These are phyloP conservation scores for Musa schizocarpa DNA, from an alignment of 176 grass and related monocot genomes.

Conservation along the genomic window DNA sequence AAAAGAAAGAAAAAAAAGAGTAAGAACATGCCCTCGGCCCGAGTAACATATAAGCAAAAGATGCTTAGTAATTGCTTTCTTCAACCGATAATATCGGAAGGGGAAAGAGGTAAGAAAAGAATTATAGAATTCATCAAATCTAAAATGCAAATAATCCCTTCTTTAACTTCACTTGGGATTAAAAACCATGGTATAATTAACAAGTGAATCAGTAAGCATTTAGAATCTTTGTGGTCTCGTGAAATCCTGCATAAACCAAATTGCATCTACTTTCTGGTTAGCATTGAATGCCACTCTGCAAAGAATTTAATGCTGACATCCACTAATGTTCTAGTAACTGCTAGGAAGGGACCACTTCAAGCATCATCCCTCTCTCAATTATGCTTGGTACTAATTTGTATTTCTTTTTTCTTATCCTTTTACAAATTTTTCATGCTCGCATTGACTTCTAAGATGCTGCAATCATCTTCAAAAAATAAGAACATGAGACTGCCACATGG, in stretches of 20 bases:
- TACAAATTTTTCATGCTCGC: neutral
- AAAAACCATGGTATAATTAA: neutral
- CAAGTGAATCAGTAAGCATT: neutral
- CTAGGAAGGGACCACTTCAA: neutral
- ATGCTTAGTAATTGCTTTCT: neutral
- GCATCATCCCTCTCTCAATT: neutral
- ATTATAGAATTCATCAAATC: neutral
- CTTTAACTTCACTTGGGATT: neutral
- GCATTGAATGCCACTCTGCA: neutral
- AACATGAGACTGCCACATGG: neutral
- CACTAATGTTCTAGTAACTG: neutral
- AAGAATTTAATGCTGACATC: neutral
- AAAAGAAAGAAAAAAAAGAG: slow-evolving; percentile 5
- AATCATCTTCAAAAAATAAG: neutral
- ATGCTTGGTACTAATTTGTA: neutral
- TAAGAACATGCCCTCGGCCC: neutral
- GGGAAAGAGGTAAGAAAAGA: neutral
- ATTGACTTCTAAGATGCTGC: neutral
- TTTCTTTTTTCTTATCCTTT: neutral
- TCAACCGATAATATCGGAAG: neutral
- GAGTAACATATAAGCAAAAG: slow-evolving; percentile 16
- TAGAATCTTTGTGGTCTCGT: neutral
- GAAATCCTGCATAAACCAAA: neutral
- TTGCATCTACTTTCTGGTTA: neutral
- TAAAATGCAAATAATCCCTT: neutral